Conservation (phyloP, 148 eudicot species). For the Talinum fruticosum region DNA sequence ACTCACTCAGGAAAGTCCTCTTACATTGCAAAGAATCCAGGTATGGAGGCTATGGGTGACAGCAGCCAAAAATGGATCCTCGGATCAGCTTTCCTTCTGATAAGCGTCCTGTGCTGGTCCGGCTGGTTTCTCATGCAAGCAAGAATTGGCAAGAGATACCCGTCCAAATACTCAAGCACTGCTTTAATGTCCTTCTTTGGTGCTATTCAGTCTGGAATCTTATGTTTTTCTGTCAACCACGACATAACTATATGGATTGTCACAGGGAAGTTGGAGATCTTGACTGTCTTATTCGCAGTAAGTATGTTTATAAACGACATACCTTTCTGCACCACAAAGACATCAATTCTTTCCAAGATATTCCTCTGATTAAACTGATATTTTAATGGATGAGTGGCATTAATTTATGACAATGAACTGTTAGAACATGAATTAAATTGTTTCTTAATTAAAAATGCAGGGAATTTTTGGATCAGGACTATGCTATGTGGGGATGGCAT, state of each 20-base stretch:
- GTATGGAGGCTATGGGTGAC: constrained; percentile 4
- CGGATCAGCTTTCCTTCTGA: constrained; percentile 46
- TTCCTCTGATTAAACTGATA: constrained; percentile 3
- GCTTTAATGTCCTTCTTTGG: constrained; percentile 55
- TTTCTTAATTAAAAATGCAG: constrained; percentile 27
- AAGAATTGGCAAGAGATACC: constrained; percentile 53
- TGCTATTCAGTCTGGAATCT: constrained; percentile 49
- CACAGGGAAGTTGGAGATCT: constrained; percentile 52
- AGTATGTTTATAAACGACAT: constrained; percentile 27
- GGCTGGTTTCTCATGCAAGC: constrained; percentile 77
- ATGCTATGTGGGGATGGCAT: constrained; percentile 67
- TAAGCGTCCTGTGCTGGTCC: constrained; percentile 56
- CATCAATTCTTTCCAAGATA: constrained; percentile 21
- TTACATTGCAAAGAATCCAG: constrained; percentile 16
- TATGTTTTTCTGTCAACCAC: constrained; percentile 40
- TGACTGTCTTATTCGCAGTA: constrained; percentile 51
- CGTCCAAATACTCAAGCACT: constrained; percentile 60
- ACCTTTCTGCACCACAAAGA: constrained; percentile 12
- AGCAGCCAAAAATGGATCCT: constrained; percentile 28
- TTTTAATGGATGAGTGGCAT: background rate
- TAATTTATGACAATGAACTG: background rate
- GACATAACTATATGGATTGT: constrained; percentile 51
- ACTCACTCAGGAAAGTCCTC: background rate
- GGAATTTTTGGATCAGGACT: constrained; percentile 65
- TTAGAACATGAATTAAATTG: background rate